These are phyloP conservation scores for Inga oerstediana DNA, from an alignment of 306 rosid genomes.

Conservation along the genomic window DNA sequence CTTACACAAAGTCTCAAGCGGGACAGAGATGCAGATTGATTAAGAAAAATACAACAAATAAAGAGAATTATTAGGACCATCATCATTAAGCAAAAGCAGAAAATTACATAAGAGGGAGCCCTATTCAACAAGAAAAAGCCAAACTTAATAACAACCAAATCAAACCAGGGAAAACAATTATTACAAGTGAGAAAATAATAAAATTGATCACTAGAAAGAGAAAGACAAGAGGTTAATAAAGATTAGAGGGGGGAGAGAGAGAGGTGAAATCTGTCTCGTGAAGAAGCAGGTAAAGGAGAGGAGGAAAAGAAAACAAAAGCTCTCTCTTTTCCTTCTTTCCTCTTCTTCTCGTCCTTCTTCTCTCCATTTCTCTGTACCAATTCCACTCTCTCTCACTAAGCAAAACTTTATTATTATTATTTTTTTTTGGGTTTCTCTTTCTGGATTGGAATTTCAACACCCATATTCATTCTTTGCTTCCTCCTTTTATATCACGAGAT, in stretches of 20 bases:
- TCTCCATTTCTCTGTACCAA: constrained; percentile 14
- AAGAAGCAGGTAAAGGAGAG: constrained; percentile 15
- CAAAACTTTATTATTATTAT: background rate
- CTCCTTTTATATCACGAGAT: constrained; percentile 72
- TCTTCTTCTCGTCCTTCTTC: background rate
- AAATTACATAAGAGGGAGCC: background rate
- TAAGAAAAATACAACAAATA: background rate
- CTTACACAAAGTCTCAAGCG: constrained; percentile 3
- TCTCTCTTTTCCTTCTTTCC: background rate
- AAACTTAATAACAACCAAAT: background rate
- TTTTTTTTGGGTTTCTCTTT: constrained; percentile 1
- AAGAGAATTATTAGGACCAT: background rate
- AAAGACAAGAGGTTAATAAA: background rate
- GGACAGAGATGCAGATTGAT: background rate
- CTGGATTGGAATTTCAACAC: constrained; percentile 18
- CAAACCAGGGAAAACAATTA: background rate
- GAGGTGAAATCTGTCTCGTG: constrained; percentile 31
- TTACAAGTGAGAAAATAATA: constrained; percentile 16
- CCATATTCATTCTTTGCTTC: constrained; percentile 80
- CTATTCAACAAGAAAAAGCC: background rate
- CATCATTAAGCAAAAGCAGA: background rate
- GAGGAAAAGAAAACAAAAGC: constrained; percentile 9
- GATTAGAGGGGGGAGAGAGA: background rate
- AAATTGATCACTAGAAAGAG: background rate
- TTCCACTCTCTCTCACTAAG: constrained; percentile 9